Conservation (phyloP, 2,329 filamentous ascomycete genomes). For the Myriosclerotinia curreyana region DNA sequence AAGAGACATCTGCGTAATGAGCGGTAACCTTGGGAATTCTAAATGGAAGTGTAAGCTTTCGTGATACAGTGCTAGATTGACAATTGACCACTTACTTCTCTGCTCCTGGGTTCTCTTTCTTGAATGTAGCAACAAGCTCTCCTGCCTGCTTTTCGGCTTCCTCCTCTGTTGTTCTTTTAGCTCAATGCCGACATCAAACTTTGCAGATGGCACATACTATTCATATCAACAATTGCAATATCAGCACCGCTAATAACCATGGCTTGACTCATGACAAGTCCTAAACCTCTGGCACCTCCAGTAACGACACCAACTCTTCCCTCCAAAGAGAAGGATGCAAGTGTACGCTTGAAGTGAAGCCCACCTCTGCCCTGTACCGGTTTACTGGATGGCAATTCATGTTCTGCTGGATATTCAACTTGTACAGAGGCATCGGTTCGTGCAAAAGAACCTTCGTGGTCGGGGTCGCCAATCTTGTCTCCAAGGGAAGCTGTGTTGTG, state of each 20-base stretch:
- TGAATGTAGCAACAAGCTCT: slow-evolving; percentile 71
- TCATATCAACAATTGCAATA: slow-evolving; percentile 89
- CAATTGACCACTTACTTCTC: slow-evolving; percentile 51
- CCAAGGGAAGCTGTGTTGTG: slow-evolving; percentile 29
- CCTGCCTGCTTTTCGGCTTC: slow-evolving; percentile 77
- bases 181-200: background rate
- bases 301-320: slow-evolving; percentile 82
- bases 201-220: slow-evolving; percentile 58
- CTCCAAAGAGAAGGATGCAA: slow-evolving; percentile 83
- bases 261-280: slow-evolving; percentile 89
- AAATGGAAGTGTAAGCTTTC: slow-evolving; percentile 13
- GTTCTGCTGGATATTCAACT: slow-evolving; percentile 74
- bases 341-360: slow-evolving; percentile 78
- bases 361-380: slow-evolving; percentile 75
- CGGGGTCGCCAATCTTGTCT: slow-evolving; percentile 32
- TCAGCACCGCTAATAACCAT: slow-evolving; percentile 85
- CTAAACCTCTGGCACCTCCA: slow-evolving; percentile 83
- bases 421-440: slow-evolving; percentile 76
- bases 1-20: slow-evolving; percentile 84
- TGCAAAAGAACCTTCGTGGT: slow-evolving; percentile 51
- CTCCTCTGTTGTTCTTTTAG: slow-evolving; percentile 56
- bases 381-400: slow-evolving; percentile 66
- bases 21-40: slow-evolving; percentile 81
- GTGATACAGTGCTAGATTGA: background rate
- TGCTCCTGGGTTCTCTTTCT: slow-evolving; percentile 73